Conservation (phyloP, 1,284 basidiomycete genomes). For the Heterobasidion irregulare region DNA sequence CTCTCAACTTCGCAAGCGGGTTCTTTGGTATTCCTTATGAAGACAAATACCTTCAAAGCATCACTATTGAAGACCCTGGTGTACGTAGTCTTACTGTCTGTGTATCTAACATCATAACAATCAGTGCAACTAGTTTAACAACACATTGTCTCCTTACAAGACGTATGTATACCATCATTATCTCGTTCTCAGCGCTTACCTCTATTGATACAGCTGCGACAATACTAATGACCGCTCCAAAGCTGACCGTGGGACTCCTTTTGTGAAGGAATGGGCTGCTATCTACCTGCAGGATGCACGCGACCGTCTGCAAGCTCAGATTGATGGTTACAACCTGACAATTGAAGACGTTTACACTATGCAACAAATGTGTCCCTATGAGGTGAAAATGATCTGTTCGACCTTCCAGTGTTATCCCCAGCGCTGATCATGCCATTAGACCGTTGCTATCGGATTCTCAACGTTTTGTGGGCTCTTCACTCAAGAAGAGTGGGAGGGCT, state of each 20-base stretch:
- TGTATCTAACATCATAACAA: background rate
- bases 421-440: slow-evolving; percentile 32
- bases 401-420: too few relatives aligned
- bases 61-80: slow-evolving; percentile 64
- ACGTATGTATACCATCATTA: slow-evolving; percentile 31
- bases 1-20: slow-evolving; percentile 78
- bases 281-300: slow-evolving; percentile 67
- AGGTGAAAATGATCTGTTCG: slow-evolving; percentile 36
- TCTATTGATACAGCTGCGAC: slow-evolving; percentile 37
- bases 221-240: slow-evolving; percentile 46
- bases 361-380: slow-evolving; percentile 80
- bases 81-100: slow-evolving; percentile 27
- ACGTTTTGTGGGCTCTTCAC: slow-evolving; percentile 89
- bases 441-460: slow-evolving; percentile 84
- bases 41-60: slow-evolving; percentile 72
- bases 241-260: slow-evolving; percentile 46
- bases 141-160: slow-evolving; percentile 70
- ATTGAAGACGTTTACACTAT: slow-evolving; percentile 67
- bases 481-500: slow-evolving; percentile 84
- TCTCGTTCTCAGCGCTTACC: background rate
- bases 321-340: slow-evolving; percentile 59
- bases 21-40: slow-evolving; percentile 83
- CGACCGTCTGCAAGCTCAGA: slow-evolving; percentile 49
- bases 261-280: slow-evolving; percentile 54
- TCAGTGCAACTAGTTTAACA: slow-evolving; percentile 50